Evolutionary conservation across 768 basidiomycete species (phyloP), one percentile per base, ranked within the genome.

Genomic region (Leccinum ochraceum): DNA sequence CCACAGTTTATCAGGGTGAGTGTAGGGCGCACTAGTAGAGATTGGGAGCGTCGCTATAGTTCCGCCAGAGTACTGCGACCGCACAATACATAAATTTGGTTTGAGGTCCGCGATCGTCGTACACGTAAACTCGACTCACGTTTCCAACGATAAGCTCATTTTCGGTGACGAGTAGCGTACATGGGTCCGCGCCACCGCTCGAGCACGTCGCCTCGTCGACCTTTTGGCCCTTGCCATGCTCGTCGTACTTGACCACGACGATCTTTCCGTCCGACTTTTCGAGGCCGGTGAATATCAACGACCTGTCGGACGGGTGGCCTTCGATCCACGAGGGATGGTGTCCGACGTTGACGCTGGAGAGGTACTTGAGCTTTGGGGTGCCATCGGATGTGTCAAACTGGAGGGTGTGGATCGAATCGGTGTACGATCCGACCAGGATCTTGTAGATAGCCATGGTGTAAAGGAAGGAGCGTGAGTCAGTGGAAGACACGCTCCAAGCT

Each of bases 291-390:
- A 87, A 87, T 34, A 91, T 76, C 28, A 92, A 66, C 3, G 83
- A 81, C 49, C 74, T 77, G 61, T 88, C 82, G 0, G 69, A 72
- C 0, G 86, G 85, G 67, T 88, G 82, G 7, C 77, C 74, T 11
- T 86, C 81, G 62, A 95, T 79, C 92, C 92, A 94, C 6, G 90
- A 91, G 1, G 92, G 89, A 66, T 85, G 83, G 64, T 80, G 73
- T 28, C 89, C 88, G 37, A 86, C 83, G 9, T 71, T 68, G 54
- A 84, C 66, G 16, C 78, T 63, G 4, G 83, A 80, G 13, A 75
- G 66, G 34, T 83, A 69, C 11, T 75, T 75, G 58, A 92, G 74
- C 24, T 78, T 88, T 73, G 26, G 86, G 81, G 56, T 76, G 75
- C 17, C 16, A 42, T 63, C 89, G 73, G 70, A 81, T 74, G 48